phyloP scores from a whole-genome alignment of 1,139 yeast genomes.

The Candida sp. region DNA sequence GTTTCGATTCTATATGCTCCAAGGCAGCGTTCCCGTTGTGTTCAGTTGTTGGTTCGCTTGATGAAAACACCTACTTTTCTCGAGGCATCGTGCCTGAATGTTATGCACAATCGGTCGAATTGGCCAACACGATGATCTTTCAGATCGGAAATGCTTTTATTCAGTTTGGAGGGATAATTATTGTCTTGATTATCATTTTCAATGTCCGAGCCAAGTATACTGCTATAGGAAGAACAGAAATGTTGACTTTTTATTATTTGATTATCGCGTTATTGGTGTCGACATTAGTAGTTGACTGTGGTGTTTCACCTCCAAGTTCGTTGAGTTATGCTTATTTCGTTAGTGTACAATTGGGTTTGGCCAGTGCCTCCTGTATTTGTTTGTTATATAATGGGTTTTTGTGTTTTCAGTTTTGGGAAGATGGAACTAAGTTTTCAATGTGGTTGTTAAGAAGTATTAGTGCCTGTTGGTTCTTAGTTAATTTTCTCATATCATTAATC shows the following conservation, averaged over 20 bases:
- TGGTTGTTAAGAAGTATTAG: constrained; percentile 50
- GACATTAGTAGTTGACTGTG: constrained; percentile 81
- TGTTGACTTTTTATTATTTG: constrained; percentile 68
- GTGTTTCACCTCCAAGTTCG: constrained; percentile 87
- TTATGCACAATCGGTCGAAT: constrained; percentile 79
- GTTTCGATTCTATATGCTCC: constrained; percentile 63
- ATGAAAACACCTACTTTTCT: constrained; percentile 23
- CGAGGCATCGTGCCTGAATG: constrained; percentile 73
- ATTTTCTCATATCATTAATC: constrained; percentile 64
- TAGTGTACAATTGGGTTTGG: constrained; percentile 71
- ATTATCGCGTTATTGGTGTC: constrained; percentile 56
- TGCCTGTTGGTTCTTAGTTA: constrained; percentile 51
- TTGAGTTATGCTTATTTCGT: constrained; percentile 77
- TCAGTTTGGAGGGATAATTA: constrained; percentile 68
- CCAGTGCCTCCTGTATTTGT: constrained; percentile 68
- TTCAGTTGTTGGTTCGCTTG: constrained; percentile 50
- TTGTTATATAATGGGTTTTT: constrained; percentile 72
- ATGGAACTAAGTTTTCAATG: constrained; percentile 72
- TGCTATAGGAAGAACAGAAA: constrained; percentile 89
- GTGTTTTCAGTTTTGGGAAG: constrained; percentile 92
- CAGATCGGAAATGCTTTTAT: constrained; percentile 89
- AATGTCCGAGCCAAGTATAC: constrained; percentile 83
- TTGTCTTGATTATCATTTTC: constrained; percentile 70
- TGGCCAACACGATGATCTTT: constrained; percentile 89
- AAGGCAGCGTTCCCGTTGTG: constrained; percentile 79